Conservation (phyloP, 805 yeast species). For the Kregervanrija delftensis region DNA sequence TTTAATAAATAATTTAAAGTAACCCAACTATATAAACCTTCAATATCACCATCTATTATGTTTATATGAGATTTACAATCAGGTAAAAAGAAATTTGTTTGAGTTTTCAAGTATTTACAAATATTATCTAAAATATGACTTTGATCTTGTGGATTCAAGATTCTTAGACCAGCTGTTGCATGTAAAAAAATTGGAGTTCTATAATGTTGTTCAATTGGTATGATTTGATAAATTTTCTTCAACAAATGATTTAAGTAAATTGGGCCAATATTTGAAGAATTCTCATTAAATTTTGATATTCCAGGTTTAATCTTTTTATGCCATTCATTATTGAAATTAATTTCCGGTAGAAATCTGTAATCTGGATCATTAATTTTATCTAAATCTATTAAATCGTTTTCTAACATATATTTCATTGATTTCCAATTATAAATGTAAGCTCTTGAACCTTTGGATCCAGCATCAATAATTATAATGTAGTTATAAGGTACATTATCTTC, state of each 20-base stretch:
- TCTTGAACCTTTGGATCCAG: conserved; percentile 61
- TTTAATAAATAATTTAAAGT: conserved; percentile 51
- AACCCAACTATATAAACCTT: conserved; percentile 65
- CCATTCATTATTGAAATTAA: conserved; percentile 37
- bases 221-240: conserved; percentile 38
- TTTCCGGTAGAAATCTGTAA: conserved; percentile 13
- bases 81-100: conserved; percentile 49
- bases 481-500: conserved; percentile 45
- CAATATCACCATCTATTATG: conserved; percentile 56
- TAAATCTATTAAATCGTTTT: conserved; percentile 11
- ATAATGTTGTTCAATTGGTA: conserved; percentile 53
- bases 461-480: conserved; percentile 55
- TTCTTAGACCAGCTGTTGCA: conserved; percentile 65
- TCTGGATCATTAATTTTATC: background rate
- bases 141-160: conserved; percentile 43
- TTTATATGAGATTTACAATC: conserved; percentile 56
- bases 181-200: conserved; percentile 65
- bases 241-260: conserved; percentile 46
- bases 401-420: conserved; percentile 28
- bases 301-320: conserved; percentile 50
- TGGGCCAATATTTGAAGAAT: conserved; percentile 45
- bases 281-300: conserved; percentile 40
- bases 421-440: conserved; percentile 55
- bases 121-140: conserved; percentile 37
- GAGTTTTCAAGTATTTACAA: conserved; percentile 41